Conservation (phyloP, 768 basidiomycete genomes). For the Tricholoma furcatifolium region DNA sequence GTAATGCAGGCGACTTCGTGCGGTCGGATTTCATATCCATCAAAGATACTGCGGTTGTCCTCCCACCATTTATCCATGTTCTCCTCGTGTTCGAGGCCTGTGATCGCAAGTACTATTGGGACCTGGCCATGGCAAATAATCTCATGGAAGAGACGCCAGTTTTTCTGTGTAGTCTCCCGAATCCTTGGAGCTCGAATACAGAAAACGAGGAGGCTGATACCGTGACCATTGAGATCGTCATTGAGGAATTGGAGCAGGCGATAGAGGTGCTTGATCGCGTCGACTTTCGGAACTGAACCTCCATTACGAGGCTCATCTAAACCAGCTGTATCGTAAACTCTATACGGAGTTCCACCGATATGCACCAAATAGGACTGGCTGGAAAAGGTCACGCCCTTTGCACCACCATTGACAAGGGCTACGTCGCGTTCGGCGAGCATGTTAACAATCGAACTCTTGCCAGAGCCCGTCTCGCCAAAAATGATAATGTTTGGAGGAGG, state of each 20-base stretch:
- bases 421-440: constrained; percentile 28
- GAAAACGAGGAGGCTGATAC: constrained; percentile 22
- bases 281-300: constrained; percentile 17
- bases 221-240: constrained; percentile 2
- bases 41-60: constrained; percentile 27
- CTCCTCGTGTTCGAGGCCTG: constrained; percentile 33
- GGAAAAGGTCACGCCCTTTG: constrained; percentile 35
- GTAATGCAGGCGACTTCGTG: constrained; percentile 38
- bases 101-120: constrained; percentile 36
- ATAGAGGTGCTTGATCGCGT: constrained; percentile 24
- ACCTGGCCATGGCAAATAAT: constrained; percentile 37
- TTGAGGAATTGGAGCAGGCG: constrained; percentile 31
- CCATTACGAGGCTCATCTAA: constrained; percentile 34
- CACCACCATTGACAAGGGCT: constrained; percentile 30
- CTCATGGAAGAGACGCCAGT: constrained; percentile 36
- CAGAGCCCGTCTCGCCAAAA: constrained; percentile 39
- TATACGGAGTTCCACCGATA: constrained; percentile 21
- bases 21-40: constrained; percentile 25
- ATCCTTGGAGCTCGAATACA: neutral
- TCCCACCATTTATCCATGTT: constrained; percentile 35
- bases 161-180: constrained; percentile 16
- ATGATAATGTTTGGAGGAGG: constrained; percentile 30
- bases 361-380: constrained; percentile 22
- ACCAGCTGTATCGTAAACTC: constrained; percentile 38
- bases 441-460: constrained; percentile 44